A percentile compares a stretch with the other conserved stretches of the same genome.
Evolutionary conservation across 495 filamentous ascomycete genomes (phyloP).

Genomic region (Hypoxylon cercidicola): DNA sequence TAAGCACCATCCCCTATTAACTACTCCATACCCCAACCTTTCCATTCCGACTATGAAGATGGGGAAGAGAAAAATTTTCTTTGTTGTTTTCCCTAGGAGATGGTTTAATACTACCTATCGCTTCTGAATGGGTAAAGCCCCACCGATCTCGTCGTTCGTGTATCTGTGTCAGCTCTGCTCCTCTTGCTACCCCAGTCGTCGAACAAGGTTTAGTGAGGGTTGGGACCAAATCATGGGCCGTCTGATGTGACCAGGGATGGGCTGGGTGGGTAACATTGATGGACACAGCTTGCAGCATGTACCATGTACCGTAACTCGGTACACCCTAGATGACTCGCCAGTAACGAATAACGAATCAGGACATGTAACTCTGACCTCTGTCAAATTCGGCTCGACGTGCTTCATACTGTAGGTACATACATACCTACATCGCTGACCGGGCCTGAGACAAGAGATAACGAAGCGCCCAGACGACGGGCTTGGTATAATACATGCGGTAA

Average conservation of each 20-base stretch:
- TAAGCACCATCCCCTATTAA: slow-evolving; percentile 21
- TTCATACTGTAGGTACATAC: neutral
- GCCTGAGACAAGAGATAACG: slow-evolving; percentile 26
- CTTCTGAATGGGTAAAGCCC: slow-evolving; percentile 19
- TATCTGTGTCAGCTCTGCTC: slow-evolving; percentile 20
- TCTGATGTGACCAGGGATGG: slow-evolving; percentile 20
- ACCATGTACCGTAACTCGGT: slow-evolving; percentile 30
- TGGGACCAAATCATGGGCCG: slow-evolving; percentile 22
- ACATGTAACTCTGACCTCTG: slow-evolving; percentile 11
- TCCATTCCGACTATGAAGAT: slow-evolving; percentile 11
- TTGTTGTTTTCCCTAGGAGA: slow-evolving; percentile 9
- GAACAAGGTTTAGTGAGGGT: slow-evolving; percentile 21
- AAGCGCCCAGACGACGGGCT: slow-evolving; percentile 28
- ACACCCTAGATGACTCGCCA: slow-evolving; percentile 28
- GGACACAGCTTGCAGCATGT: slow-evolving; percentile 1
- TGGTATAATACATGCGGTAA: slow-evolving; percentile 17
- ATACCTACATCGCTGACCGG: slow-evolving; percentile 20
- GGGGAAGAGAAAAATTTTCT: slow-evolving; percentile 27
- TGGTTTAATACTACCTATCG: neutral
- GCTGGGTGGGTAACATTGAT: neutral
- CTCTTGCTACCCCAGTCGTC: slow-evolving; percentile 13
- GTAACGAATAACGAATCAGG: slow-evolving; percentile 28
- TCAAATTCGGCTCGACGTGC: slow-evolving; percentile 13
- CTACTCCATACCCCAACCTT: slow-evolving; percentile 34
- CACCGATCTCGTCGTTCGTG: slow-evolving; percentile 23